Conservation (phyloP, 257 asterid species). For the Solanum arcanum region DNA sequence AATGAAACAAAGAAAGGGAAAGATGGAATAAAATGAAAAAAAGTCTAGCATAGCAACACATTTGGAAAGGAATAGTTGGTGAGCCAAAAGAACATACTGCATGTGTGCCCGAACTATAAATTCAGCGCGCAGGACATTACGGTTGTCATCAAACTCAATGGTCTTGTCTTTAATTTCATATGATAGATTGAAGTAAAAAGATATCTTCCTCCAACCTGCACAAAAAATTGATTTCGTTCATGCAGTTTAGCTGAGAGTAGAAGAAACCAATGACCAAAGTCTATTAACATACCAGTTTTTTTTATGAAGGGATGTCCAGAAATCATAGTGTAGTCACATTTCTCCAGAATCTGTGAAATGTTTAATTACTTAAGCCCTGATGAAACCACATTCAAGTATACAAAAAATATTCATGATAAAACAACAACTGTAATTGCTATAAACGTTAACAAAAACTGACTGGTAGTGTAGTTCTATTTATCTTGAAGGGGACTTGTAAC, state of each 20-base stretch:
- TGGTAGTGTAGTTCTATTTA: neutral
- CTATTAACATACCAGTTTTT: conserved; percentile 53
- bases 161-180: conserved; percentile 93
- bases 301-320: conserved; percentile 68
- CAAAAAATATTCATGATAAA: neutral
- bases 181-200: conserved; percentile 90
- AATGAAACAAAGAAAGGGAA: conserved; percentile 1
- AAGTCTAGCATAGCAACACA: neutral
- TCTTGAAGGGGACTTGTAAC: neutral
- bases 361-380: neutral
- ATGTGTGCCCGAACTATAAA: conserved; percentile 79
- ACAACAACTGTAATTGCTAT: neutral
- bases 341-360: conserved; percentile 73
- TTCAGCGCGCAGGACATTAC: conserved; percentile 88
- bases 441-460: neutral
- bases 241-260: neutral
- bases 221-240: neutral
- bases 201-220: conserved; percentile 94
- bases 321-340: conserved; percentile 66
- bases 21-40: neutral
- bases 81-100: conserved; percentile 52
- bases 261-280: neutral
- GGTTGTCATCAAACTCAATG: conserved; percentile 80
- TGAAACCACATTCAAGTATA: neutral
- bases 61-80: neutral